phyloP scores from a whole-genome alignment of 441 rosid genomes.

The Croton setiger region DNA sequence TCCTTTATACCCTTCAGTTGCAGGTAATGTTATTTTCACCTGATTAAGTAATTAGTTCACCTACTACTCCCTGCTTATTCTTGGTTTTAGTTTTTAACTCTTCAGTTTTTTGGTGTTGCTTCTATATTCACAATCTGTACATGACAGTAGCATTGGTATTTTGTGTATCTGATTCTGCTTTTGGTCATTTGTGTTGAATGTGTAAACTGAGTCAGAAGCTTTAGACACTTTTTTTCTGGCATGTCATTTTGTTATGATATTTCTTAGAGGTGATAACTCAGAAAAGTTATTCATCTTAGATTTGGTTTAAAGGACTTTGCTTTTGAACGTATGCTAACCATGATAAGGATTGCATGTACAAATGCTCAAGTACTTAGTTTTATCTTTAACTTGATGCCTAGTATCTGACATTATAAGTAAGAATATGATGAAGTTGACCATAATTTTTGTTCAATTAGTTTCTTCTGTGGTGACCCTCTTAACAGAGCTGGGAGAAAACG shows the following conservation, averaged over 20 bases:
- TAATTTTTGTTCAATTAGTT: background rate
- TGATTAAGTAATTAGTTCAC: background rate
- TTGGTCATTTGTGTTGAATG: background rate
- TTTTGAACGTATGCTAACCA: constrained; percentile 2
- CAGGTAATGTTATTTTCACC: constrained; percentile 17
- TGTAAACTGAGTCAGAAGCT: background rate
- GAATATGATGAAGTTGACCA: background rate
- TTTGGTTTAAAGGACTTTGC: constrained; percentile 5
- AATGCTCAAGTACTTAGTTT: background rate
- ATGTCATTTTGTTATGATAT: background rate
- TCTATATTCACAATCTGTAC: background rate
- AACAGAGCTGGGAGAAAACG: constrained; percentile 94
- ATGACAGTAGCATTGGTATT: background rate
- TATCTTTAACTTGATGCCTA: background rate
- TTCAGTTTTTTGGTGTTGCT: background rate
- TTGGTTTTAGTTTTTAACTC: background rate
- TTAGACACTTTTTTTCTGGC: constrained; percentile 6
- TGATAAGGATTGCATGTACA: background rate
- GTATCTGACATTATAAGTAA: background rate
- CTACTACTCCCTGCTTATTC: background rate
- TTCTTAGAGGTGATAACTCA: background rate
- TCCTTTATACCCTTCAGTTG: constrained; percentile 33
- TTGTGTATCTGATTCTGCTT: background rate
- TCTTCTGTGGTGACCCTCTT: constrained; percentile 16
- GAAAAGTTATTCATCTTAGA: background rate